Base-by-base conservation (phyloP, 1,139 yeast genomes). In the Suhomyces coccinellae region DNA sequence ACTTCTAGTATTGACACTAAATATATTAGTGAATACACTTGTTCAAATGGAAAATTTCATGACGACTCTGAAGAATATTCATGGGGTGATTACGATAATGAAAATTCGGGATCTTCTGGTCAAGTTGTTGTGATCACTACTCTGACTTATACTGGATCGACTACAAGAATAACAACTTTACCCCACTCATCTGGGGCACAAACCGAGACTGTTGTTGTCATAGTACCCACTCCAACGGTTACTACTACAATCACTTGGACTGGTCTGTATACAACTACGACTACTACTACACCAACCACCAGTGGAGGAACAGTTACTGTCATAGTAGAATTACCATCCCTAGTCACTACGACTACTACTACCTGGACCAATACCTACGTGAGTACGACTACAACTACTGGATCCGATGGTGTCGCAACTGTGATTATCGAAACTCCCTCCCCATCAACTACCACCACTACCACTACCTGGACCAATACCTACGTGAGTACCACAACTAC, bases 51-150 rank as follows among this genome's bases (percentile, higher is more conserved):
- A 12, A 5, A 8, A 4, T 1, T 8, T 2, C 20, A 17, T 3
- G 3, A 17, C 29, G 13, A 33, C 16, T 5, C 15, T 12, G 11
- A 2, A 13, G 6, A 14, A 9, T 17, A 12, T 17, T 4, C 17
- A 16, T 39, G 42, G 42, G 39, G 42, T 20, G 11, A 46, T 3
- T 54, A 52, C 36, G 16, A 32, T 6, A 49, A 54, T 41, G 43
- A 47, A 30, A 49, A 34, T n/a, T 44, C 61, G 16, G 62, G 53
- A 15, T 47, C 57, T 3, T 51, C 52, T 43, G 69, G 37, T 27
- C 27, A 6, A 8, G 33, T 13, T 4, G 33, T 39, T n/a, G 14
- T 13, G 6, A 44, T 57, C 13, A 48, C 54, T 6, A 66, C 71
- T 0, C 38, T 33, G 9, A 65, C 71, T 13, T 61, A 13, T 4